phyloP scores from a whole-genome alignment of 1,284 basidiomycete species.

The Phlebopus sp. region DNA sequence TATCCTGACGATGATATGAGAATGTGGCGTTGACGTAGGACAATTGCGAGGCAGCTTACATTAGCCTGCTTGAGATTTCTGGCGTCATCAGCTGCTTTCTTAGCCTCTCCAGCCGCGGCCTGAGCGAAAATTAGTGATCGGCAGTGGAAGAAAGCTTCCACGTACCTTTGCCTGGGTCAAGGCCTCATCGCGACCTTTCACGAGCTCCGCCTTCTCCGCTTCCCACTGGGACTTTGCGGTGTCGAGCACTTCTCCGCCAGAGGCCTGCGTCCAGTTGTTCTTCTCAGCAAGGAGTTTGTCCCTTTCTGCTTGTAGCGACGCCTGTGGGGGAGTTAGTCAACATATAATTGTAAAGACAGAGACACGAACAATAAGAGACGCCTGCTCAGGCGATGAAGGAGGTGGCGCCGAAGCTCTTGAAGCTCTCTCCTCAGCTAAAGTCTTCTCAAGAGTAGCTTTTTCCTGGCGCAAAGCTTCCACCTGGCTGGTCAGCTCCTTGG shows the following conservation, averaged over 20 bases:
- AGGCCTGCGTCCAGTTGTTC: conserved; percentile 38
- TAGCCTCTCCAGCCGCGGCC: conserved; percentile 45
- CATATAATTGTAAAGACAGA: background rate
- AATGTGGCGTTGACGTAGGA: background rate
- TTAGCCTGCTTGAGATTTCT: conserved; percentile 39
- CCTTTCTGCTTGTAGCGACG: conserved; percentile 54
- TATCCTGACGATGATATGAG: conserved; percentile 36
- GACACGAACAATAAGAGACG: conserved; percentile 44
- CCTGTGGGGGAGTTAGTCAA: conserved; percentile 36
- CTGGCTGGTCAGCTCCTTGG: conserved; percentile 34
- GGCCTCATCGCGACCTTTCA: conserved; percentile 60
- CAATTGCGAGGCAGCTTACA: conserved; percentile 22
- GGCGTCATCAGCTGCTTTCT: conserved; percentile 46
- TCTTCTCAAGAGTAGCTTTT: conserved; percentile 42
- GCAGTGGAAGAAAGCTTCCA: background rate
- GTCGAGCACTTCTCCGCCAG: conserved; percentile 28
- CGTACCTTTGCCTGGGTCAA: conserved; percentile 52
- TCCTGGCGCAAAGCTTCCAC: conserved; percentile 41
- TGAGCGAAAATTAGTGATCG: conserved; percentile 19
- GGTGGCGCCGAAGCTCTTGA: conserved; percentile 23
- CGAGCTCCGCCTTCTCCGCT: conserved; percentile 53
- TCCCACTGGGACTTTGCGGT: conserved; percentile 47
- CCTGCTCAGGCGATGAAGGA: conserved; percentile 35
- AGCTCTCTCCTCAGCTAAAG: conserved; percentile 39
- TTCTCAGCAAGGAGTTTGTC: conserved; percentile 62